These are phyloP conservation scores for Nitzschia sp. DNA, from an alignment of 108 stramenopile genomes.

Conservation along the genomic window DNA sequence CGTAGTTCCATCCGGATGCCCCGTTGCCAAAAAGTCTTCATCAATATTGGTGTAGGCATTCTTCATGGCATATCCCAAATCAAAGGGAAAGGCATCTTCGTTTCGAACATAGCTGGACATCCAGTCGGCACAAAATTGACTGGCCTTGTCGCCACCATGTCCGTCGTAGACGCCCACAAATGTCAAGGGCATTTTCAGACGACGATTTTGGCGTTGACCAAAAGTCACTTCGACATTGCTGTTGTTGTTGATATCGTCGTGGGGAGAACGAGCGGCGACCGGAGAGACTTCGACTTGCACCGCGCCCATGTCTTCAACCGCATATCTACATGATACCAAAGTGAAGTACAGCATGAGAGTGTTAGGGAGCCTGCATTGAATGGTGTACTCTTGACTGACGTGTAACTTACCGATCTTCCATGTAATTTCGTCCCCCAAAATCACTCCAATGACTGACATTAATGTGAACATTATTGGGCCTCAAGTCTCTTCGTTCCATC, in stretches of 20 bases:
- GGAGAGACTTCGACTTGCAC: conserved; percentile 67
- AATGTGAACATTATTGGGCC: conserved; percentile 69
- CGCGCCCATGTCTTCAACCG: conserved; percentile 79
- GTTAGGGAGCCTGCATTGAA: background rate
- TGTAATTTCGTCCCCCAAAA: conserved; percentile 73
- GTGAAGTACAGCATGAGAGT: background rate
- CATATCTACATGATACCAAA: conserved; percentile 49
- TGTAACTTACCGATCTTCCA: conserved; percentile 80
- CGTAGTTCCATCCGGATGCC: conserved; percentile 82
- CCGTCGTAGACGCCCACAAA: conserved; percentile 93
- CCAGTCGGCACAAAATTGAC: conserved; percentile 90
- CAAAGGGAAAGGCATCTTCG: conserved; percentile 67
- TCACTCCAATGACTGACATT: conserved; percentile 86
- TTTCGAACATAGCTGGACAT: conserved; percentile 71
- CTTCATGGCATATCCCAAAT: conserved; percentile 78
- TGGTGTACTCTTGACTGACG: background rate
- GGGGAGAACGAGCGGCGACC: conserved; percentile 27
- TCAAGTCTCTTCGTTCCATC: conserved; percentile 72
- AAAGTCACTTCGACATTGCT: conserved; percentile 40
- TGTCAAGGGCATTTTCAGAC: conserved; percentile 62
- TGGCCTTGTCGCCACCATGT: conserved; percentile 92
- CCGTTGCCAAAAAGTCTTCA: conserved; percentile 79
- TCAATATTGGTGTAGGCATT: conserved; percentile 75
- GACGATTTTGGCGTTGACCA: conserved; percentile 34
- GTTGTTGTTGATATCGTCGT: conserved; percentile 11